phyloP scores from a whole-genome alignment of 2,329 filamentous ascomycete genomes.

The Hypoxylon sp. region DNA sequence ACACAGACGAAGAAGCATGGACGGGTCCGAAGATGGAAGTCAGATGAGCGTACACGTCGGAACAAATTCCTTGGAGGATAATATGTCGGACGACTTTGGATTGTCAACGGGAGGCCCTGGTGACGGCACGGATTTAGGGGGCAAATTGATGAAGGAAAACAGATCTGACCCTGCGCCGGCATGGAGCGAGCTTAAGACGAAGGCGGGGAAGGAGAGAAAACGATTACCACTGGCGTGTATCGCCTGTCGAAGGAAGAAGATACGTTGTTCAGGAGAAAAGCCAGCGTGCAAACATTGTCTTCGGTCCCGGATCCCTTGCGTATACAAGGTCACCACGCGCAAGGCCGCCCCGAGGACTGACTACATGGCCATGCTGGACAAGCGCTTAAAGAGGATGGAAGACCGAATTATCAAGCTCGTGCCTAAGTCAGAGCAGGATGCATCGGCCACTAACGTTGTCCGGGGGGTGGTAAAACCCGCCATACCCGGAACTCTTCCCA shows the following conservation, averaged over 20 bases:
- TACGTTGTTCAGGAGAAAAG: conserved; percentile 96
- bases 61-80: conserved; percentile 60
- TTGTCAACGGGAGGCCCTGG: conserved; percentile 54
- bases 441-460: conserved; percentile 69
- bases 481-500: conserved; percentile 62
- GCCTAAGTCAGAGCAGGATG: conserved; percentile 81
- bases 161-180: conserved; percentile 67
- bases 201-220: conserved; percentile 95
- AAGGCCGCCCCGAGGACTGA: conserved; percentile 95
- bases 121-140: conserved; percentile 63
- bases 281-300: conserved; percentile 97
- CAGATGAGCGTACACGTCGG: conserved; percentile 54
- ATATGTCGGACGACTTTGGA: conserved; percentile 66
- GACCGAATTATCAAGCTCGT: conserved; percentile 96
- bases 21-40: conserved; percentile 56
- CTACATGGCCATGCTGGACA: conserved; percentile 99
- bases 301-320: conserved; percentile 90
- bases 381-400: conserved; percentile 95
- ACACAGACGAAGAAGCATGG: conserved; percentile 42
- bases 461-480: conserved; percentile 87
- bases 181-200: conserved; percentile 87
- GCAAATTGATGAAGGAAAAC: conserved; percentile 63
- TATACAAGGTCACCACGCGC: conserved; percentile 95
- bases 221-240: conserved; percentile 92
- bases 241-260: conserved; percentile 95